Conservation (phyloP, 2,329 filamentous ascomycete species). For the Fusarium annulatum region DNA sequence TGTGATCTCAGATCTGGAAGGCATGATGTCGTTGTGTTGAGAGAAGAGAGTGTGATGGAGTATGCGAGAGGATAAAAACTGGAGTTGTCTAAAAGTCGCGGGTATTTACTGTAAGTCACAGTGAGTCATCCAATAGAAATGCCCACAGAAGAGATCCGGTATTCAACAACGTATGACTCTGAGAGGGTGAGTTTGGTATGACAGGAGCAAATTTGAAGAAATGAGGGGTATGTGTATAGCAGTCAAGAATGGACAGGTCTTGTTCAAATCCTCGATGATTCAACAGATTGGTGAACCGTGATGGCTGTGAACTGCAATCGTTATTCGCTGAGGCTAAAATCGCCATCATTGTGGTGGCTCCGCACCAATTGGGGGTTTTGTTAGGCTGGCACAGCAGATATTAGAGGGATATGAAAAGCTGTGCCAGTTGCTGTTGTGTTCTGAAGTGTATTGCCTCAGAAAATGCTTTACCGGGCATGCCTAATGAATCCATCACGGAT, state of each 20-base stretch:
- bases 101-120: constrained; percentile 14
- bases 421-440: background rate
- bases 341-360: constrained; percentile 22
- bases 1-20: constrained; percentile 77
- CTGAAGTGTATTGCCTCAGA: background rate
- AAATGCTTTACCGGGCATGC: background rate
- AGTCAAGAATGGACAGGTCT: background rate
- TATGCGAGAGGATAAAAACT: constrained; percentile 25
- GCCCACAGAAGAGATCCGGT: constrained; percentile 20
- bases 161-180: constrained; percentile 33
- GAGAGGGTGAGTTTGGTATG: background rate
- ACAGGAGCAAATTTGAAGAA: background rate
- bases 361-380: constrained; percentile 12
- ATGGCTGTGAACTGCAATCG: constrained; percentile 19
- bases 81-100: constrained; percentile 20
- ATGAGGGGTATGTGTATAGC: constrained; percentile 2
- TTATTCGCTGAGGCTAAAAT: constrained; percentile 32
- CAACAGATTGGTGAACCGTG: constrained; percentile 6
- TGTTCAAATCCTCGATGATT: constrained; percentile 6
- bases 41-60: constrained; percentile 12
- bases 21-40: constrained; percentile 62
- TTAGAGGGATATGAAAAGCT: background rate
- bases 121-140: constrained; percentile 44
- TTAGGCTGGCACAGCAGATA: background rate
- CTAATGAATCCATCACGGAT: too few relatives aligned